Conservation (phyloP, 1,139 yeast species). For the Pichia sp. region DNA sequence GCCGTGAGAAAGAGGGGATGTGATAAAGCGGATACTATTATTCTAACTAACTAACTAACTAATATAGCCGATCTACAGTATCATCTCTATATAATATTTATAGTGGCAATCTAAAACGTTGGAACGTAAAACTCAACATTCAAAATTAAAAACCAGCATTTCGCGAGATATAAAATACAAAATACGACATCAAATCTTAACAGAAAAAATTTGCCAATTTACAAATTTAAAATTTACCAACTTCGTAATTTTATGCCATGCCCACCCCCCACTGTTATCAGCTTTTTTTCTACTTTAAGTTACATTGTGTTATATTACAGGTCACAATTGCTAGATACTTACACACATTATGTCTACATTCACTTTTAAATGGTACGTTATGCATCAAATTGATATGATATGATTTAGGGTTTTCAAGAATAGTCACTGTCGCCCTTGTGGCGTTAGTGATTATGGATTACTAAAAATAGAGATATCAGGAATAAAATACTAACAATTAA, state of each 20-base stretch:
- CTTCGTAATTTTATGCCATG: neutral
- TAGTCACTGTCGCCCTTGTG: neutral
- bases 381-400: too few relatives aligned
- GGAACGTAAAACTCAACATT: too few relatives aligned
- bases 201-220: too few relatives aligned
- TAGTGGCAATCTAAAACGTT: too few relatives aligned
- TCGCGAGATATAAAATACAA: neutral
- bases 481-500: neutral
- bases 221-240: too few relatives aligned
- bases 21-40: neutral
- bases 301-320: neutral
- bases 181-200: too few relatives aligned
- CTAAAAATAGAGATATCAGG: neutral
- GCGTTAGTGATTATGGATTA: neutral
- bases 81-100: too few relatives aligned
- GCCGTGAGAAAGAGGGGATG: neutral
- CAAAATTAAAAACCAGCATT: neutral
- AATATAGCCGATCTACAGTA: too few relatives aligned
- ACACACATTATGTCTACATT: slow-evolving; percentile 4
- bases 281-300: neutral
- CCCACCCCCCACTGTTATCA: neutral
- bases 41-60: too few relatives aligned
- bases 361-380: slow-evolving; percentile 9
- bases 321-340: neutral
- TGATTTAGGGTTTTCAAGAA: neutral